Conservation (phyloP, 352 stramenopile species). For the Phytophthora palmivora region DNA sequence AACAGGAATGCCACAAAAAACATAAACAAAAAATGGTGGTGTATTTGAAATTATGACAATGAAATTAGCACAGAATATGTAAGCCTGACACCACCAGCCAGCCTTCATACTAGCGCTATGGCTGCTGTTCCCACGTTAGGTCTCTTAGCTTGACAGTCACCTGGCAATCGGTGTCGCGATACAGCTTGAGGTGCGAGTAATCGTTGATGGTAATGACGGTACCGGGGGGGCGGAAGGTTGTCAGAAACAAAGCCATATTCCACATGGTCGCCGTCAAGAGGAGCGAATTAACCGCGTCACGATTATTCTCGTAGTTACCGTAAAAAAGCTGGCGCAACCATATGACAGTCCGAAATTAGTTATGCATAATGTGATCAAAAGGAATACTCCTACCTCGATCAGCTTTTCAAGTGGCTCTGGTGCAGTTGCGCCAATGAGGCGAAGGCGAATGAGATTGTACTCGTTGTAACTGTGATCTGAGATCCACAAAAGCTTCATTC, state of each 20-base stretch:
- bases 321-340: background rate
- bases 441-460: slow-evolving; percentile 1
- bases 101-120: too few species aligned
- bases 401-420: slow-evolving; percentile 1
- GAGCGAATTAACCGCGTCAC: background rate
- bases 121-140: slow-evolving; percentile 1
- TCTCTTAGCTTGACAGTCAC: background rate
- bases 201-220: background rate
- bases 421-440: background rate
- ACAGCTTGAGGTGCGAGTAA: background rate
- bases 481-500: slow-evolving; percentile 7
- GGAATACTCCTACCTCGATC: too few species aligned
- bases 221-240: background rate
- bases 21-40: too few species aligned
- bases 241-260: background rate
- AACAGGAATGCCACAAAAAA: too few species aligned
- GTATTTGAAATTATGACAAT: too few species aligned
- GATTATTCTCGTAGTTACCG: background rate
- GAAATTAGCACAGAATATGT: too few species aligned
- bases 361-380: background rate
- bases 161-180: background rate
- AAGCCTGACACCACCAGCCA: too few species aligned
- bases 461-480: slow-evolving; percentile 4
- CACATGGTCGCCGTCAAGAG: background rate
- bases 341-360: background rate